Base-by-base conservation (phyloP, 495 filamentous ascomycete genomes). In the Hypomontagnella monticulosa region DNA sequence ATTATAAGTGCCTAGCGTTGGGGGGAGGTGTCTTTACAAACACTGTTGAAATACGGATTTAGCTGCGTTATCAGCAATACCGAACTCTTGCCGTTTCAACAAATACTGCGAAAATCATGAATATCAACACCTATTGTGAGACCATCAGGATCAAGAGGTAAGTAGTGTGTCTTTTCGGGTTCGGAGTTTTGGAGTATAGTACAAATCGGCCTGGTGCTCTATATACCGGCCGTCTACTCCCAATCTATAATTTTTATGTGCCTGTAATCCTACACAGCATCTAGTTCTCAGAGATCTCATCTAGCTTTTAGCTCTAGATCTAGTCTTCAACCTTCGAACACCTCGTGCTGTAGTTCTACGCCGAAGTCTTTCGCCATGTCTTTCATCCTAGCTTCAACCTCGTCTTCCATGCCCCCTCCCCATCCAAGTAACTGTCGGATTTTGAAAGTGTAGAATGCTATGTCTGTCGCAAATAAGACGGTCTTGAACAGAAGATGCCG, bases 331-430 rank as follows among this genome's bases (percentile, higher is more conserved):
- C 93, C 93, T 59, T 95, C 91, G 76, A 97, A 97, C 2, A 97
- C 82, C 40, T 85, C 85, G 76, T 93, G 91, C 70, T 95, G 89
- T 61, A 97, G 73, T 72, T 99, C 93, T 1, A 99, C 85, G 0
- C 95, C 95, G 73, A 96, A 91, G 69, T 95, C 92, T 73, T 89
- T 93, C 0, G 95, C 95, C 80, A 97, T 91, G 27, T 78, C 80
- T 75, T 83, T 87, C 91, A 99, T 93, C 69, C 89, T 83, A 61
- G 82, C 84, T 80, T 99, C 95, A 27, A 99, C 85, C 52, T 93
- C 91, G 72, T 97, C 94, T 71, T 99, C 95, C 91, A 97, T 96
- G 0, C 94, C 94, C 12, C 84, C 82, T 1, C 93, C 92, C 1
- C 85, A 75, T 1, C 88, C 87, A 32, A 97, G 71, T 63, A 83